These are phyloP conservation scores for Lumnitzera littorea DNA, from an alignment of 345 rosid species.

Conservation along the genomic window DNA sequence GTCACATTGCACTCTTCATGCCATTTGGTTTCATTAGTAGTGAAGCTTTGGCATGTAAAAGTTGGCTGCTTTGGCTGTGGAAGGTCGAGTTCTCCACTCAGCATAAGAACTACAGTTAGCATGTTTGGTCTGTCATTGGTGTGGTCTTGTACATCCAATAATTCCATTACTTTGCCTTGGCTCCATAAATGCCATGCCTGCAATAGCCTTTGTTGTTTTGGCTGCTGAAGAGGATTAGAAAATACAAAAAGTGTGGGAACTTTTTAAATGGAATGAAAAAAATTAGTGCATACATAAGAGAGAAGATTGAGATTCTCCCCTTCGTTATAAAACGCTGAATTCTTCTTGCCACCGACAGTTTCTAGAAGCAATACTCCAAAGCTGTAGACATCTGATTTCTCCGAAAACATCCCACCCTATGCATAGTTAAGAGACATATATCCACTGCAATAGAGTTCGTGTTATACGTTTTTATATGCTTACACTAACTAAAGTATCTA, in stretches of 20 bases:
- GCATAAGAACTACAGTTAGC: conserved; percentile 16
- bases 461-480: no score
- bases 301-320: conserved; percentile 4
- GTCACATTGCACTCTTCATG: no score
- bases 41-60: not conserved
- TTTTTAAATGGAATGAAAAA: no score
- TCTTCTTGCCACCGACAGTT: conserved; percentile 19
- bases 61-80: not conserved
- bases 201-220: not conserved
- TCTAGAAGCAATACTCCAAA: conserved; percentile 23
- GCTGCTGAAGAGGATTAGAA: no score
- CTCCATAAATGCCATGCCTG: conserved; percentile 7
- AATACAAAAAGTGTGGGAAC: no score
- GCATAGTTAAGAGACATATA: conserved; percentile 29
- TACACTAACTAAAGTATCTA: no score
- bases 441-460: conserved; percentile 7
- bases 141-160: conserved; percentile 13
- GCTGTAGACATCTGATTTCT: conserved; percentile 23
- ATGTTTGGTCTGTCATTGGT: conserved; percentile 18
- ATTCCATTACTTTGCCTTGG: not conserved
- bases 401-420: conserved; percentile 14
- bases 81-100: conserved; percentile 3
- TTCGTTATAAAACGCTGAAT: not conserved
- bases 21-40: no score
- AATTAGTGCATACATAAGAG: conserved; percentile 7